Percentiles rank a stretch among this genome's conserved stretches.
Evolutionary conservation across 164 flowering plant genomes (phyloP).

Genomic region (Chimonanthus praecox): DNA sequence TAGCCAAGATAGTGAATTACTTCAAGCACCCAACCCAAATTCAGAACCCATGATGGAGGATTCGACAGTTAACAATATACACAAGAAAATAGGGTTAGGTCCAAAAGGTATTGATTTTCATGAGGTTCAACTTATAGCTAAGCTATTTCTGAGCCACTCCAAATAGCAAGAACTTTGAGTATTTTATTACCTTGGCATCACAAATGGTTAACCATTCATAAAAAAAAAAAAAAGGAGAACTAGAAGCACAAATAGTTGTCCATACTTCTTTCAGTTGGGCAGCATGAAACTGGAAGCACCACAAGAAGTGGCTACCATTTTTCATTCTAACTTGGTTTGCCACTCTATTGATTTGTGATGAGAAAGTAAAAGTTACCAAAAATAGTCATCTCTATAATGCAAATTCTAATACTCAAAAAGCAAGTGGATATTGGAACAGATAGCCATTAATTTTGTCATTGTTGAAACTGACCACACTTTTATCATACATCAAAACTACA

Average conservation of each 20-base stretch:
- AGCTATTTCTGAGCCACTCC: not conserved
- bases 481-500: no score
- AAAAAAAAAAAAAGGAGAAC: no score
- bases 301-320: not conserved
- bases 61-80: slow-evolving; percentile 15
- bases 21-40: slow-evolving; percentile 15
- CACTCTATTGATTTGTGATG: not conserved
- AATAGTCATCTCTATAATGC: not conserved
- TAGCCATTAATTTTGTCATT: not conserved
- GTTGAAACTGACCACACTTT: not conserved
- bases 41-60: slow-evolving; percentile 15
- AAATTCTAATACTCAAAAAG: not conserved
- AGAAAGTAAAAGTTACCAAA: not conserved
- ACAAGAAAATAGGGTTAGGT: slow-evolving; percentile 14
- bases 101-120: slow-evolving; percentile 34
- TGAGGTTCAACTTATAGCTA: not conserved
- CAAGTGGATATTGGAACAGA: not conserved
- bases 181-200: no score
- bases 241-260: no score
- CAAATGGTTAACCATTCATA: no score
- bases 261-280: not conserved
- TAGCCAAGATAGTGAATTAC: slow-evolving; percentile 9
- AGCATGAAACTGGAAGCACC: not conserved
- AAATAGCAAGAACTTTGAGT: no score
- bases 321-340: not conserved